These are phyloP conservation scores for Yarrowia porcina DNA, from an alignment of 805 yeast species.

Conservation along the genomic window DNA sequence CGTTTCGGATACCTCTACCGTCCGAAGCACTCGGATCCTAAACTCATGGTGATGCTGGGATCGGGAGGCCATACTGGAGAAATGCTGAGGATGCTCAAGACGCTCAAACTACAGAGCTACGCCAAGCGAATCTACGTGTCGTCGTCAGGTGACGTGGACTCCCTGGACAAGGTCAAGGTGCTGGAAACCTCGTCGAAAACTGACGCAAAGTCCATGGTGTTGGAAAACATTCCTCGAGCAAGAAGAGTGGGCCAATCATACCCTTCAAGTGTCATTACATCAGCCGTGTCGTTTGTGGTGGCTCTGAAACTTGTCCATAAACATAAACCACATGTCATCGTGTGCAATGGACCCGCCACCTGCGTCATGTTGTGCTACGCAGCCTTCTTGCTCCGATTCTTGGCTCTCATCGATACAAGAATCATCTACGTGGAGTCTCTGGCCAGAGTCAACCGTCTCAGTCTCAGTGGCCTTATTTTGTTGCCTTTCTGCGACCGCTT, in stretches of 20 bases:
- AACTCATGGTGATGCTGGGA: slow-evolving; percentile 67
- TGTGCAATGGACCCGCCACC: slow-evolving; percentile 82
- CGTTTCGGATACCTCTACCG: slow-evolving; percentile 1
- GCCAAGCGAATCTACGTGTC: slow-evolving; percentile 39
- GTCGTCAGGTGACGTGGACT: slow-evolving; percentile 52
- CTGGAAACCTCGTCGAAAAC: slow-evolving; percentile 29
- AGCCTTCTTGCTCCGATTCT: slow-evolving; percentile 48
- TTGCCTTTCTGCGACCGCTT: slow-evolving; percentile 72
- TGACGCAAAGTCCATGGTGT: slow-evolving; percentile 29
- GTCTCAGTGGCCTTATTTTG: slow-evolving; percentile 71
- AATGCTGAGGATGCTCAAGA: slow-evolving; percentile 66
- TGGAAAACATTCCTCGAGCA: slow-evolving; percentile 48
- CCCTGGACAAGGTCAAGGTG: slow-evolving; percentile 39
- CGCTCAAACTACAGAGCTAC: slow-evolving; percentile 37
- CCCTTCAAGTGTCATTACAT: slow-evolving; percentile 47
- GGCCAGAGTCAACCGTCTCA: slow-evolving; percentile 73
- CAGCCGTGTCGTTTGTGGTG: slow-evolving; percentile 41
- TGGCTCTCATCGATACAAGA: slow-evolving; percentile 42
- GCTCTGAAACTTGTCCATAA: slow-evolving; percentile 32
- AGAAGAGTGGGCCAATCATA: slow-evolving; percentile 57
- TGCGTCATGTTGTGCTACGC: slow-evolving; percentile 64
- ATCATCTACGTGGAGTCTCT: slow-evolving; percentile 82
- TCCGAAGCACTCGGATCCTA: not conserved
- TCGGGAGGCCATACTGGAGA: slow-evolving; percentile 98
- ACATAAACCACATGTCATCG: slow-evolving; percentile 33